Base-by-base conservation (phyloP, 139 green algal species). In the Nannochloris sp. region DNA sequence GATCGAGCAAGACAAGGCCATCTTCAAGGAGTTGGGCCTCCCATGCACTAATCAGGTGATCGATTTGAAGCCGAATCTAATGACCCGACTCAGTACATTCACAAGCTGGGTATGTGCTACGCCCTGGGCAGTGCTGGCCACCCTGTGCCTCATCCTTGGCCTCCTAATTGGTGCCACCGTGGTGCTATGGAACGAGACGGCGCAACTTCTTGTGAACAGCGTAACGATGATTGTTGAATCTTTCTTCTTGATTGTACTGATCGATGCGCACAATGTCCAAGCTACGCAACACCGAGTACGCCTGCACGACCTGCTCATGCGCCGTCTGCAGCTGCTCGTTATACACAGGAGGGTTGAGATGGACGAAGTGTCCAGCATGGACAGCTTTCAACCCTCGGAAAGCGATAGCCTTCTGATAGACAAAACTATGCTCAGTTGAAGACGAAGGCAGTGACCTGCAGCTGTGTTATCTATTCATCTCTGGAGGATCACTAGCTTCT, bases 171-270 rank as follows among this genome's bases (percentile, higher is more conserved):
- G 45, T 10, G 45, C 45, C 15, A 54, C 45, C 12, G 45, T 25
- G 8, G 45, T 25, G 45, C 15, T 54, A 15, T 54, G 45, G 45
- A 24, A 54, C 15, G 45, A 54, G 15, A 54, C 45, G 10, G 15
- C 45, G 8, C 45, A 54, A 15, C 45, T 54, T 9, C 45, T 54
- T 6, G 45, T 54, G 15, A 54, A 54, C 45, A 54, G 45, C 45
- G 45, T 54, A 9, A 54, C 45, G 24, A 54, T 54, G 45, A 54
- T 54, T 54, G 45, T 54, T 10, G 45, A 54, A 24, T 54, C 45
- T 9, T 54, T 54, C 45, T 54, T 54, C 6, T 25, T 54, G 12
- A 54, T 54, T 29, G 45, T 54, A 8, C 15, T 54, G 45, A 54
- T 54, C 10, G 24, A 54, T n/a, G 45, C 45, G 8, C 45, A 54